These are phyloP conservation scores for Rhizophora apiculata DNA, from an alignment of 345 rosid genomes.

Conservation along the genomic window DNA sequence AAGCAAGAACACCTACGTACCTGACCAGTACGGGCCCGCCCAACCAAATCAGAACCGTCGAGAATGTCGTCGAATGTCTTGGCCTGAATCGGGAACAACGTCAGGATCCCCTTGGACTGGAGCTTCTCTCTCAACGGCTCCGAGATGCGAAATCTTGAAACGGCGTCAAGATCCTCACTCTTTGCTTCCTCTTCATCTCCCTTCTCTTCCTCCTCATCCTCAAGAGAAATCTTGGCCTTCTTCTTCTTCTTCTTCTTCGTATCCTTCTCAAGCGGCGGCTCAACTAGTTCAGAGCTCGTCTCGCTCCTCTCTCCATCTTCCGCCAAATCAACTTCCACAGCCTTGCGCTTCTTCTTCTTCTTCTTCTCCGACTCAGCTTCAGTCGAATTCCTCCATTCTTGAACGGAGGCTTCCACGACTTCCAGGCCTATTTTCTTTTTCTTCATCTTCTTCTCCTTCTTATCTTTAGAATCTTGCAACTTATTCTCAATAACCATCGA, in stretches of 20 bases:
- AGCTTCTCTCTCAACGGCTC: slow-evolving; percentile 56
- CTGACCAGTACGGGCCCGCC: slow-evolving; percentile 97
- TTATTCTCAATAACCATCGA: slow-evolving; percentile 38
- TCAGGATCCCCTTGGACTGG: slow-evolving; percentile 71
- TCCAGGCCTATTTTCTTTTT: slow-evolving; percentile 40
- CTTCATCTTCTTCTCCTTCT: slow-evolving; percentile 65
- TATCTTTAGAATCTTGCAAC: slow-evolving; percentile 12
- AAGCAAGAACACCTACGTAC: slow-evolving; percentile 25
- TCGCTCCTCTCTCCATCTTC: slow-evolving; percentile 55
- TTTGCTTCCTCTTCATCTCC: slow-evolving; percentile 40
- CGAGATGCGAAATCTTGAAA: slow-evolving; percentile 71
- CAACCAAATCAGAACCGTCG: slow-evolving; percentile 82
- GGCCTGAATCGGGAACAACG: slow-evolving; percentile 91
- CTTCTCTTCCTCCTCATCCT: slow-evolving; percentile 17
- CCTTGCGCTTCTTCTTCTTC: slow-evolving; percentile 69
- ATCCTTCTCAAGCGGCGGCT: slow-evolving; percentile 36
- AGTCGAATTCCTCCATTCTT: slow-evolving; percentile 7
- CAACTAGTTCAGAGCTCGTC: slow-evolving; percentile 71
- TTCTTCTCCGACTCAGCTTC: slow-evolving; percentile 1
- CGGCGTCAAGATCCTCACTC: slow-evolving; percentile 61
- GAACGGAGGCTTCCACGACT: slow-evolving; percentile 20
- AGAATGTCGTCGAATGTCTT: slow-evolving; percentile 67
- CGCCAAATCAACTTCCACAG: slow-evolving; percentile 28
- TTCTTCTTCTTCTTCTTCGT: slow-evolving; percentile 41
- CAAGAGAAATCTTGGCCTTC: slow-evolving; percentile 32